A percentile compares a stretch with the other conserved stretches of the same genome.
Conservation (phyloP, 495 filamentous ascomycete genomes). For the Aspergillus asperescens region DNA sequence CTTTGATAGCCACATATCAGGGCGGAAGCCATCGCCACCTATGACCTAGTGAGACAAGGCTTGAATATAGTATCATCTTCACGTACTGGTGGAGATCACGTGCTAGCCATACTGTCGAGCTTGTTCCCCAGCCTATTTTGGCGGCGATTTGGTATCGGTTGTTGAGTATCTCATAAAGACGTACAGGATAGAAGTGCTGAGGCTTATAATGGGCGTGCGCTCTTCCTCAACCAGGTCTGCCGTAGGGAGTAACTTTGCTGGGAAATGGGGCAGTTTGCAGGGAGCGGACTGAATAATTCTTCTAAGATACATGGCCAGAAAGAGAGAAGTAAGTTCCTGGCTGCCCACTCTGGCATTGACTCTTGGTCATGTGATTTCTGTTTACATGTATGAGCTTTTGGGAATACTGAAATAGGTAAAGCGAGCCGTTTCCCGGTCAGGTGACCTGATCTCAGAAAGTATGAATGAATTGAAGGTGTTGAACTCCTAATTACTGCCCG, state of each 20-base stretch:
- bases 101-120: slow-evolving; percentile 46
- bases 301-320: slow-evolving; percentile 13
- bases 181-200: slow-evolving; percentile 38
- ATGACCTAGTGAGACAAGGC: slow-evolving; percentile 8
- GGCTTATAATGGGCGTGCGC: slow-evolving; percentile 26
- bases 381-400: too few relatives aligned
- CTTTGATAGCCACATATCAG: slow-evolving; percentile 26
- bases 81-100: slow-evolving; percentile 33
- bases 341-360: slow-evolving; percentile 8
- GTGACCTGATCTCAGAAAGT: too few relatives aligned
- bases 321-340: slow-evolving; percentile 7
- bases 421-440: too few relatives aligned
- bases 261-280: slow-evolving; percentile 9
- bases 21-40: slow-evolving; percentile 25
- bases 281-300: slow-evolving; percentile 16
- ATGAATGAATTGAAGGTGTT: too few relatives aligned
- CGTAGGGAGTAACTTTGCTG: slow-evolving; percentile 13
- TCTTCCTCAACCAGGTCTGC: slow-evolving; percentile 20
- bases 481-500: too few relatives aligned
- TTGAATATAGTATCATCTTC: slow-evolving; percentile 10
- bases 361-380: slow-evolving; percentile 5
- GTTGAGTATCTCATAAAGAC: slow-evolving; percentile 36
- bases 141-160: slow-evolving; percentile 35
- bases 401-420: too few relatives aligned
- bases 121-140: slow-evolving; percentile 44